These are phyloP conservation scores for Hortiboletus campestris DNA, from an alignment of 768 basidiomycete species.

Conservation along the genomic window DNA sequence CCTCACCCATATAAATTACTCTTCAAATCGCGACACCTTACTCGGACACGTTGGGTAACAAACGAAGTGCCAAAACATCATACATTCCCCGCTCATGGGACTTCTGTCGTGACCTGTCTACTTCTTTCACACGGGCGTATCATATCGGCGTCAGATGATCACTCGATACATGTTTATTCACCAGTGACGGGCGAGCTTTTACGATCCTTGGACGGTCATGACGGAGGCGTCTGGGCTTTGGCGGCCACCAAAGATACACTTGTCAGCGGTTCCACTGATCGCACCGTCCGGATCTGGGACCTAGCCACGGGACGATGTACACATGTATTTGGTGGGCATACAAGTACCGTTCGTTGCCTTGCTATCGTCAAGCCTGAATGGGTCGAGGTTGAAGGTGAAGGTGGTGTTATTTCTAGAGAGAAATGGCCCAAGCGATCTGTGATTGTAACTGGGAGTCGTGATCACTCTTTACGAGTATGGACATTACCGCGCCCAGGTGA, in stretches of 20 bases:
- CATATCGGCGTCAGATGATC: slow-evolving; percentile 96
- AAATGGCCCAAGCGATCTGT: slow-evolving; percentile 70
- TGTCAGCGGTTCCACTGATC: slow-evolving; percentile 91
- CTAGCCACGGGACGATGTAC: slow-evolving; percentile 76
- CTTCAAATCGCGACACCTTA: slow-evolving; percentile 87
- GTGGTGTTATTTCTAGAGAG: slow-evolving; percentile 61
- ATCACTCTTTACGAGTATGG: slow-evolving; percentile 68
- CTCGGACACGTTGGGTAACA: slow-evolving; percentile 76
- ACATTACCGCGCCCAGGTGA: slow-evolving; percentile 66
- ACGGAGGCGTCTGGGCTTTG: slow-evolving; percentile 97
- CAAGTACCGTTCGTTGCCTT: slow-evolving; percentile 92
- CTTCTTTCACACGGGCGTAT: slow-evolving; percentile 93
- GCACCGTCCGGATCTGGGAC: slow-evolving; percentile 92
- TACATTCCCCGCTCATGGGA: slow-evolving; percentile 85
- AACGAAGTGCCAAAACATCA: slow-evolving; percentile 71
- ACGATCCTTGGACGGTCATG: slow-evolving; percentile 81
- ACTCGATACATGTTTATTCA: slow-evolving; percentile 93
- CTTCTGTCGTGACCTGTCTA: slow-evolving; percentile 91
- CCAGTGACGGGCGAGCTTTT: slow-evolving; percentile 77
- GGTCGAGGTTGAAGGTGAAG: slow-evolving; percentile 69
- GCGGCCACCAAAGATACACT: slow-evolving; percentile 83
- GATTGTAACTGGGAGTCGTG: slow-evolving; percentile 72
- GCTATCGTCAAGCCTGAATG: slow-evolving; percentile 94
- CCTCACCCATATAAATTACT: slow-evolving; percentile 90
- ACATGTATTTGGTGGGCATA: slow-evolving; percentile 95